Percentiles rank a stretch among this genome's conserved stretches.
These are phyloP conservation scores for Rhodotorula graminis DNA, from an alignment of 768 basidiomycete species.

Conservation along the genomic window DNA sequence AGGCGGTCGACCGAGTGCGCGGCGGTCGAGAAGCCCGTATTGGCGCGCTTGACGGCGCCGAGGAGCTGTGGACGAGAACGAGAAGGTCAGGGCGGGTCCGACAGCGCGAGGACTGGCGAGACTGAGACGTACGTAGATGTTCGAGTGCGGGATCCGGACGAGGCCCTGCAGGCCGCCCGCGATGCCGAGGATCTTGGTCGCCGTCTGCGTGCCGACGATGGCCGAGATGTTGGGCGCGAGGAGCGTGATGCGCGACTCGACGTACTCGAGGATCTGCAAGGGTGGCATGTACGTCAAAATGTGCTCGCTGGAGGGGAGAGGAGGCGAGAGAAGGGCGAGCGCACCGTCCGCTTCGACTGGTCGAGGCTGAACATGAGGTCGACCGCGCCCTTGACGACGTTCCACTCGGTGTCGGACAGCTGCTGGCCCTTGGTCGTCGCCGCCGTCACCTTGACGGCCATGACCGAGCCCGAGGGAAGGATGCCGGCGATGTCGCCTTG, in stretches of 20 bases:
- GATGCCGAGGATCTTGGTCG: slow-evolving; percentile 94
- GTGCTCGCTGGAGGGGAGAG: background rate
- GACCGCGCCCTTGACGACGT: slow-evolving; percentile 74
- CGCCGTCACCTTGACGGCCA: slow-evolving; percentile 93
- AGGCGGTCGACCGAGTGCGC: slow-evolving; percentile 62
- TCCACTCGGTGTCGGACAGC: slow-evolving; percentile 68
- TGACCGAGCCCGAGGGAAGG: slow-evolving; percentile 81
- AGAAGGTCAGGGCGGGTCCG: background rate
- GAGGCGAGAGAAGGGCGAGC: too few species aligned
- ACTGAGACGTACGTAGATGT: slow-evolving; percentile 86
- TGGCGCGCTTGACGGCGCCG: slow-evolving; percentile 87
- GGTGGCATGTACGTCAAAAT: background rate
- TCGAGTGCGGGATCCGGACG: slow-evolving; percentile 90
- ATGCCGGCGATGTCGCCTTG: slow-evolving; percentile 65
- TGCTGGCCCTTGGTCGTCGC: slow-evolving; percentile 78
- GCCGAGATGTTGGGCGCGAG: slow-evolving; percentile 97
- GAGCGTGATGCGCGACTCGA: slow-evolving; percentile 96
- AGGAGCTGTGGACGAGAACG: slow-evolving; percentile 60
- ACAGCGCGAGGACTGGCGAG: too few species aligned
- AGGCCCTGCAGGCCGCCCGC: slow-evolving; percentile 87
- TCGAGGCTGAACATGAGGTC: slow-evolving; percentile 83
- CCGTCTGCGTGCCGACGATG: slow-evolving; percentile 97
- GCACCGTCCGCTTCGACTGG: slow-evolving; percentile 79
- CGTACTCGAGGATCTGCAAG: slow-evolving; percentile 89
- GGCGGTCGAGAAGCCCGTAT: slow-evolving; percentile 81